Evolutionary conservation across 2,329 filamentous ascomycete genomes (phyloP), one percentile per base, ranked within the genome.

Genomic region (Aspergillus thermomutatus): DNA sequence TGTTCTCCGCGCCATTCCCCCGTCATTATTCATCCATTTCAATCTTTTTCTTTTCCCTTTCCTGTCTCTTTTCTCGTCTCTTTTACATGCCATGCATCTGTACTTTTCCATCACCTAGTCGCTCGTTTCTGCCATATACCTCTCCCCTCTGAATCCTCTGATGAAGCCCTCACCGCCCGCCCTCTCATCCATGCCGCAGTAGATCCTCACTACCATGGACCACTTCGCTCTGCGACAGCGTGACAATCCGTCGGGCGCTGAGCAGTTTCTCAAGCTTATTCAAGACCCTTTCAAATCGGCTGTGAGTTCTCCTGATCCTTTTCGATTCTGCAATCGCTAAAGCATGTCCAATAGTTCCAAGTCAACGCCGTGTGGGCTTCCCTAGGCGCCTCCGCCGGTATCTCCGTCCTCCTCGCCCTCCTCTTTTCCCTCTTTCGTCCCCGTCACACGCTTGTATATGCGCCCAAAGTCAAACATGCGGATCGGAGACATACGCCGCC

Each of bases 361-460:
- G 68, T 78, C 60, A 80, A 83, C 56, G 88, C 92, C 46, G 82
- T 97, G 58, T 86, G 87, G 75, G 88, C 90, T 57, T 91, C 92
- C 50, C 78, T 97, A 47, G 89, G 81, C 61, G 91, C 89, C 23
- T 96, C 93, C 3, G 71, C 97, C 47, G 89, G 85, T 54, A 79
- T 94, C 69, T 91, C 91, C 8, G 68, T 83, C 60, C 80, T 87
- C 64, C 87, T 96, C 65, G 87, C 91, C 60, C 72, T 96, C 57
- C 77, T 87, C 62, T 99, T 97, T 81, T 96, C 91, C 60, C 79
- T 97, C 66, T 81, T 97, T 54, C 90, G 94, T 59, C 94, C 94
- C 4, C 92, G 92, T 75, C 93, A 97, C 74, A 89, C 88, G 55
- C 84, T 93, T 65, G 91, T 99, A 49, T 99, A 99, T 76, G 92